phyloP scores from a whole-genome alignment of 139 green algal genomes.

The Tetraselmis striata region DNA sequence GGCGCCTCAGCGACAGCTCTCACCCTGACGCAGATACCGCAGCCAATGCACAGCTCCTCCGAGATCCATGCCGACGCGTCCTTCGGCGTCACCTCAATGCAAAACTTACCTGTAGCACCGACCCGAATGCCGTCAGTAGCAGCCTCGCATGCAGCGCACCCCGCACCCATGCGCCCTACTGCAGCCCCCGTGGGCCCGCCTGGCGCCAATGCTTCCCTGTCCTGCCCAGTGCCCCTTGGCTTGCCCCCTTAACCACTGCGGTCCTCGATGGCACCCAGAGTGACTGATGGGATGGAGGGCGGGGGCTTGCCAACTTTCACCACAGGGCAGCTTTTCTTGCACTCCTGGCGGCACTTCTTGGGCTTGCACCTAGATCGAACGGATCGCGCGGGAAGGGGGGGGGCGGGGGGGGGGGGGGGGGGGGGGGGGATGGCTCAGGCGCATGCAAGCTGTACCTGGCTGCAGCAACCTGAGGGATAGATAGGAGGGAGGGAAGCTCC shows the following conservation, averaged over 20 bases:
- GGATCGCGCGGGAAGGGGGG: no score
- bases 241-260: no score
- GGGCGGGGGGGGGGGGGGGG: no score
- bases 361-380: conserved; percentile 78
- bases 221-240: no score
- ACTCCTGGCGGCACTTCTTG: conserved; percentile 99
- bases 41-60: conserved; percentile 99
- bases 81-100: conserved; percentile 83
- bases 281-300: no score
- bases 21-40: conserved; percentile 99
- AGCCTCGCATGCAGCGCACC: background rate
- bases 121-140: no score
- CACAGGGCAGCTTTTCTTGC: conserved; percentile 97
- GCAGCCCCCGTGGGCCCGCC: background rate
- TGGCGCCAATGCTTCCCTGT: no score
- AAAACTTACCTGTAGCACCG: conserved; percentile 98
- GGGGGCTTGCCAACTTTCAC: conserved; percentile 92
- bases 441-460: background rate
- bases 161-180: background rate
- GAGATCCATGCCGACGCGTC: conserved; percentile 92
- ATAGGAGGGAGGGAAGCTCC: no score
- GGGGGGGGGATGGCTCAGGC: no score
- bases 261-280: no score
- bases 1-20: background rate
- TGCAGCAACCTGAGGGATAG: background rate